Percentiles rank a stretch among this genome's conserved stretches.
phyloP scores from a whole-genome alignment of 352 stramenopile species.

The Plasmopara viticola region DNA sequence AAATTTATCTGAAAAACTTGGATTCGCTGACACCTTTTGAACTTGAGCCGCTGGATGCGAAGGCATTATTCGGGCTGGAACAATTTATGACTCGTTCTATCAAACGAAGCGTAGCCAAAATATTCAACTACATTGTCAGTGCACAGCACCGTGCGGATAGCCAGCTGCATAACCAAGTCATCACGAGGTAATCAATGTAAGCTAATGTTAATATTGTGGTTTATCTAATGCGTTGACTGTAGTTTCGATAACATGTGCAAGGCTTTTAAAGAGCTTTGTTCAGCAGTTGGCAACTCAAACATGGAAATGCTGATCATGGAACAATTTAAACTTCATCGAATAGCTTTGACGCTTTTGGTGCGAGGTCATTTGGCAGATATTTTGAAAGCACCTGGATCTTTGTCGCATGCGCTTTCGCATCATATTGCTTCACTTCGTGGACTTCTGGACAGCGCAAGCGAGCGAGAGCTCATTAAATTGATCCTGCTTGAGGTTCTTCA shows the following conservation, averaged over 20 bases:
- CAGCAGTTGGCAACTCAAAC: slow-evolving; percentile 5
- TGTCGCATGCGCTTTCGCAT: slow-evolving; percentile 13
- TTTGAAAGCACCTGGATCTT: slow-evolving; percentile 1
- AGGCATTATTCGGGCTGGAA: slow-evolving; percentile 13
- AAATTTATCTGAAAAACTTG: slow-evolving; percentile 35
- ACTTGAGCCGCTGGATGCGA: slow-evolving; percentile 4
- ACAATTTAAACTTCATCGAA: slow-evolving; percentile 41
- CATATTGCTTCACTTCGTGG: slow-evolving; percentile 27
- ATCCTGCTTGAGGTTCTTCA: slow-evolving; percentile 35
- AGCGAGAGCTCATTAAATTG: slow-evolving; percentile 14
- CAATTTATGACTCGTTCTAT: slow-evolving; percentile 33
- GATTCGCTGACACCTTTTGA: slow-evolving; percentile 13
- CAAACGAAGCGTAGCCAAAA: slow-evolving; percentile 36
- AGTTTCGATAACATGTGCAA: slow-evolving; percentile 29
- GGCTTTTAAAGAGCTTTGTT: slow-evolving; percentile 19
- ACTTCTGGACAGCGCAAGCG: slow-evolving; percentile 38
- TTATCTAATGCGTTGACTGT: slow-evolving; percentile 17
- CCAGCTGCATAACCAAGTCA: slow-evolving; percentile 30
- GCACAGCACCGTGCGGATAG: slow-evolving; percentile 15
- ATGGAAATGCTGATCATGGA: slow-evolving; percentile 30
- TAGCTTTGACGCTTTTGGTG: slow-evolving; percentile 29
- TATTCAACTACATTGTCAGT: slow-evolving; percentile 37
- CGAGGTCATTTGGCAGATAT: slow-evolving; percentile 9
- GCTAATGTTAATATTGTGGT: slow-evolving; percentile 1
- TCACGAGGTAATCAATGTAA: slow-evolving; percentile 28